Evolutionary conservation across 1,284 basidiomycete genomes (phyloP).

Genomic region (Tylopilus orsonianus): DNA sequence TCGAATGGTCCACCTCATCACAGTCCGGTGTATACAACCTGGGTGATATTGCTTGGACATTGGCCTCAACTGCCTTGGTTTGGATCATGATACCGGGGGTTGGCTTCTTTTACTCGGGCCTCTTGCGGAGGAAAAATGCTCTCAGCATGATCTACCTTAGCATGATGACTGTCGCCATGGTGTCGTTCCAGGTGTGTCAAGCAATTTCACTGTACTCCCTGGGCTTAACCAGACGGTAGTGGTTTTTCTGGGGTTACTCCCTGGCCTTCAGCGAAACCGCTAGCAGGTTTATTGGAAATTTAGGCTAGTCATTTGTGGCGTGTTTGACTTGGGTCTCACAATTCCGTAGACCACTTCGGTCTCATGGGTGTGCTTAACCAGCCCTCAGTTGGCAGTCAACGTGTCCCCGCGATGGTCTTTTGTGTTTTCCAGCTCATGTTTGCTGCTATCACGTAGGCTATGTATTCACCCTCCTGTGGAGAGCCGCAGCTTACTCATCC

Average conservation of each 20-base stretch:
- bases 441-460: conserved; percentile 73
- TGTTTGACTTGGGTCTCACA: conserved; percentile 8
- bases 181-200: conserved; percentile 66
- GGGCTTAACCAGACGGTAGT: conserved; percentile 36
- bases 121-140: conserved; percentile 85
- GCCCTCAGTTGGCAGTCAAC: conserved; percentile 70
- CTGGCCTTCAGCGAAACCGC: conserved; percentile 68
- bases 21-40: conserved; percentile 58
- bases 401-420: conserved; percentile 84
- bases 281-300: conserved; percentile 59
- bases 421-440: conserved; percentile 91
- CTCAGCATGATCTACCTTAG: conserved; percentile 89
- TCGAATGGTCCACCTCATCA: conserved; percentile 40
- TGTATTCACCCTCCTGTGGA: neutral
- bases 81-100: conserved; percentile 94
- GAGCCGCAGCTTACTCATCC: neutral
- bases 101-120: conserved; percentile 89
- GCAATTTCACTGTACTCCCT: neutral
- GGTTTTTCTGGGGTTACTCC: conserved; percentile 77
- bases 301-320: conserved; percentile 41
- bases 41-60: conserved; percentile 81
- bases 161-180: conserved; percentile 75
- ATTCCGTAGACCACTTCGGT: conserved; percentile 69
- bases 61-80: conserved; percentile 72
- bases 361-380: conserved; percentile 78